Conservation (phyloP, 768 basidiomycete genomes). For the Clitopilus hobsonii region DNA sequence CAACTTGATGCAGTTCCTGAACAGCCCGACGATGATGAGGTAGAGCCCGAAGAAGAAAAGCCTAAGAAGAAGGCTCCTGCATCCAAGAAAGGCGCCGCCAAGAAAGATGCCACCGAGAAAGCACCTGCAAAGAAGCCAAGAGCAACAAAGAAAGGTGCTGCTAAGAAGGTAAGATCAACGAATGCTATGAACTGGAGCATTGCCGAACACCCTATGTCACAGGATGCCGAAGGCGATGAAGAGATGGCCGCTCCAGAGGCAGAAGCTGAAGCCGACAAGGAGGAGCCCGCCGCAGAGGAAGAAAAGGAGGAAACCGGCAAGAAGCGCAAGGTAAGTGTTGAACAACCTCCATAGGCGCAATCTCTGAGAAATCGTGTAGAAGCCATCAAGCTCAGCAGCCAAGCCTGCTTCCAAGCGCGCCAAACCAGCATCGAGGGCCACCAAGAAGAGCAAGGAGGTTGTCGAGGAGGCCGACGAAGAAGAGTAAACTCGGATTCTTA, state of each 20-base stretch:
- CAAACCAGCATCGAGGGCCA: slow-evolving; percentile 33
- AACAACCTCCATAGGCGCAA: no score
- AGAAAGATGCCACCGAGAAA: slow-evolving; percentile 39
- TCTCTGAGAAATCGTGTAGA: no score
- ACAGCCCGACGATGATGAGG: slow-evolving; percentile 31
- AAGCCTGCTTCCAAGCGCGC: slow-evolving; percentile 47
- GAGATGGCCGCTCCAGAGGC: slow-evolving; percentile 34
- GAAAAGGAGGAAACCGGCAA: slow-evolving; percentile 45
- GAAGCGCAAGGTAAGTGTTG: slow-evolving; percentile 75
- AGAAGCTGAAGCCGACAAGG: slow-evolving; percentile 41
- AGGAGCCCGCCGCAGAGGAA: slow-evolving; percentile 33
- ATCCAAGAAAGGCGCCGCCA: slow-evolving; percentile 25
- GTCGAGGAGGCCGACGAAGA: slow-evolving; percentile 42
- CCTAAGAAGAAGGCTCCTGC: slow-evolving; percentile 36
- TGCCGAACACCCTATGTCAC: no score
- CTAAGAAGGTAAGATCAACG: slow-evolving; percentile 14
- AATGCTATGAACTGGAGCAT: background rate
- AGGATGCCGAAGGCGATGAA: slow-evolving; percentile 34
- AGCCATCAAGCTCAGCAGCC: slow-evolving; percentile 31
- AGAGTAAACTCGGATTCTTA: slow-evolving; percentile 5
- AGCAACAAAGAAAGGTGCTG: slow-evolving; percentile 13
- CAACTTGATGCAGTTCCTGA: slow-evolving; percentile 32
- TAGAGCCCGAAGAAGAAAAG: slow-evolving; percentile 35
- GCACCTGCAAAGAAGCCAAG: slow-evolving; percentile 29
- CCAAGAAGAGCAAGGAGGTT: slow-evolving; percentile 47